These are phyloP conservation scores for Plasmodium relictum DNA, from an alignment of 169 alveolate species.

Conservation along the genomic window DNA sequence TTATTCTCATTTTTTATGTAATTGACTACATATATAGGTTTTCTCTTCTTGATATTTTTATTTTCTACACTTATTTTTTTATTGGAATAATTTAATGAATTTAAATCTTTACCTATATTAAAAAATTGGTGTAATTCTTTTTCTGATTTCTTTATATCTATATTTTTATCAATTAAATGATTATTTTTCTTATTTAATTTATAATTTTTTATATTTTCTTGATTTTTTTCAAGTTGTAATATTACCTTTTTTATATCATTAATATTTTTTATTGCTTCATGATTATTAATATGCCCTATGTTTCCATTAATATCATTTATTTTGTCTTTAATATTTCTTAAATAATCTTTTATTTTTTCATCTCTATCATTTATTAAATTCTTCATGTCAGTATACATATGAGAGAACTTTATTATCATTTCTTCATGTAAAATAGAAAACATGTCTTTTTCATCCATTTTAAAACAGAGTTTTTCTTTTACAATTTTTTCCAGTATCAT, in stretches of 20 bases:
- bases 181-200: not conserved
- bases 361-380: slow-evolving; percentile 2
- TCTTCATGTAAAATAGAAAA: slow-evolving; percentile 1
- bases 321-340: slow-evolving; percentile 3
- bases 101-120: not conserved
- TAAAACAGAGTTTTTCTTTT: not conserved
- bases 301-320: not conserved
- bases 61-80: slow-evolving; percentile 8
- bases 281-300: not conserved
- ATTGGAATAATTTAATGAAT: slow-evolving; percentile 3
- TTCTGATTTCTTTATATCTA: not conserved
- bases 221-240: too few species aligned
- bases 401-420: not conserved
- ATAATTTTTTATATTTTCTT: too few species aligned
- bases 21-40: slow-evolving; percentile 46
- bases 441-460: not conserved
- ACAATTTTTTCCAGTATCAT: not conserved
- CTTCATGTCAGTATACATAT: not conserved
- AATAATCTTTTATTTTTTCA: not conserved
- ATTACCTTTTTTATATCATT: not conserved
- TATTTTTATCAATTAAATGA: not conserved
- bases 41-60: not conserved
- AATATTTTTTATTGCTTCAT: not conserved
- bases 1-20: slow-evolving; percentile 40
- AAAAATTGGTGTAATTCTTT: not conserved